Evolutionary conservation across 352 stramenopile species (phyloP), one percentile per base, ranked within the genome.

Genomic region (Globisporangium takayamanum): DNA sequence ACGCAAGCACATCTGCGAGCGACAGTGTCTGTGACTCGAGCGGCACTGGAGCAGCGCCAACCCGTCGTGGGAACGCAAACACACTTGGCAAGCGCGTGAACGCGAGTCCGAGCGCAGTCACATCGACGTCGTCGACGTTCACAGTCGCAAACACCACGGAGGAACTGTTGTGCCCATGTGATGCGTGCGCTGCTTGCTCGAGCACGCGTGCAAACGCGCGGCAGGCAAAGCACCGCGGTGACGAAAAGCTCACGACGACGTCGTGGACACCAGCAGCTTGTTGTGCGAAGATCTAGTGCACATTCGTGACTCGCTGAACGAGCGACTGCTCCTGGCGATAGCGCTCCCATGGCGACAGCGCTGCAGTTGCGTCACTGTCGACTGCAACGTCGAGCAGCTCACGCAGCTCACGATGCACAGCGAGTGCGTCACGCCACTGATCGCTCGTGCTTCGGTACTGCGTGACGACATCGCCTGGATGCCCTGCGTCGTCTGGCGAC

Each of bases 101-200:
- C 33, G 54, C 16, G 4, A 60, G 18, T 2, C 25, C 30, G n/a
- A 64, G n/a, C 22, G 45, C 25, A 14, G 48, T 20, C 15, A 64
- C 46, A n/a, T 60, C 59, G 28, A 70, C 54, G n/a, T 42, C 42
- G 20, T 70, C 64, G n/a, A 70, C 54, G 41, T 70, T 62, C 1
- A 67, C 55, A 3, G 22, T 46, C 0, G 50, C 64, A 50, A 70
- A 67, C 18, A 60, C 28, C 4, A 55, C 28, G n/a, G 30, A 20
- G 11, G 14, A 26, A n/a, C 12, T 3, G 41, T 15, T 18, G 46
- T 14, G 22, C 22, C 22, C 22, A 22, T 22, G 22, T 22, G 22
- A n/a, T 2, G 22, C 37, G 3, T 22, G 26, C 22, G 64, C 60
- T 12, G 53, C 42, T 36, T 65, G 25, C 15, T 68, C 60, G 37